These are phyloP conservation scores for Tillandsia leiboldiana DNA, from an alignment of 176 grass and related monocot genomes.

Conservation along the genomic window DNA sequence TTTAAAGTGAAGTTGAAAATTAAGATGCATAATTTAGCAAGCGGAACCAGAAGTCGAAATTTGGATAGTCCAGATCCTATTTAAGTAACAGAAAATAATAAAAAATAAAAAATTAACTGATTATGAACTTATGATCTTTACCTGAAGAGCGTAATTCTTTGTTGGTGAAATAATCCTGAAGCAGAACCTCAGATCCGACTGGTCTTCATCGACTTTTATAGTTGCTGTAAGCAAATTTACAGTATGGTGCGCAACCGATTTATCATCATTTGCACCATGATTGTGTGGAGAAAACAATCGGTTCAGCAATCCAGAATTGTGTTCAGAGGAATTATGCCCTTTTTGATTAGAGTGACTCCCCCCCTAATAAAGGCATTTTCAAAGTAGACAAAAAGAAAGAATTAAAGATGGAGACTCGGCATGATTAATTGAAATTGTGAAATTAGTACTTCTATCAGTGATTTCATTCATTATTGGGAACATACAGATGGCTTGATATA, in stretches of 20 bases:
- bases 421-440: not conserved
- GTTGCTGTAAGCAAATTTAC: conserved; percentile 97
- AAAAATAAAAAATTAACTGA: not conserved
- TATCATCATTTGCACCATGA: conserved; percentile 91
- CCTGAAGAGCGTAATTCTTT: conserved; percentile 98
- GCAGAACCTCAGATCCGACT: conserved; percentile 90
- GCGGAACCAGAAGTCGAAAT: no score
- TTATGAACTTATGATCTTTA: conserved; percentile 3
- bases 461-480: conserved; percentile 1
- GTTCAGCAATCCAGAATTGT: conserved; percentile 84
- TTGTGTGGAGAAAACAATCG: conserved; percentile 98
- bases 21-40: no score
- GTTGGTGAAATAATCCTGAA: conserved; percentile 96
- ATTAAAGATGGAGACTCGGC: no score
- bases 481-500: conserved; percentile 80
- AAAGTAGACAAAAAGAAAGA: conserved; percentile 4
- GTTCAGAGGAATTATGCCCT: conserved; percentile 52
- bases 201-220: conserved; percentile 90
- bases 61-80: no score
- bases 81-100: not conserved
- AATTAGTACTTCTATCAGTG: not conserved
- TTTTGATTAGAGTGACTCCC: conserved; percentile 56
- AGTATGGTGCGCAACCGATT: conserved; percentile 89
- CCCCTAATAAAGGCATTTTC: conserved; percentile 25
- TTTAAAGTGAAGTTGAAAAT: no score